These are phyloP conservation scores for Aspergillus cejpii DNA, from an alignment of 2,329 filamentous ascomycete genomes.

Conservation along the genomic window DNA sequence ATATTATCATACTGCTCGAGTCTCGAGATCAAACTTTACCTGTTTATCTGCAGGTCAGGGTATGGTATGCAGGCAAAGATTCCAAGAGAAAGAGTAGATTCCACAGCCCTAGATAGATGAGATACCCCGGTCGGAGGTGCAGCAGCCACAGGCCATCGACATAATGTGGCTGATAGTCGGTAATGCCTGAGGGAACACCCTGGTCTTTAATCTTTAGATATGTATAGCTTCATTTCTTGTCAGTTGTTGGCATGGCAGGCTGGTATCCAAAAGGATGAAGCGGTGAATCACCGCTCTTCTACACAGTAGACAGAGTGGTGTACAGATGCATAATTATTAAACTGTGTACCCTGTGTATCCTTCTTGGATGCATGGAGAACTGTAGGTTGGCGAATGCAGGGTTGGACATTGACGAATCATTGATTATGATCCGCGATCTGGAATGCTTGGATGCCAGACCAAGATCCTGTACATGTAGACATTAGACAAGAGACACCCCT, in stretches of 20 bases:
- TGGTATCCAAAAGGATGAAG: constrained; percentile 12
- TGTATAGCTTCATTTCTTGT: background rate
- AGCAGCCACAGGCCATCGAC: background rate
- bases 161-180: background rate
- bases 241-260: constrained; percentile 9
- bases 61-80: too few relatives aligned
- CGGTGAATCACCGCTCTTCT: constrained; percentile 20
- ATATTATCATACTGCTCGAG: background rate
- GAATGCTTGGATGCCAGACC: background rate
- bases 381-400: constrained; percentile 11
- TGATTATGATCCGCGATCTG: constrained; percentile 1
- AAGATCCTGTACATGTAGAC: constrained; percentile 4
- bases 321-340: constrained; percentile 7
- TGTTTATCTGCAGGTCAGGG: too few relatives aligned
- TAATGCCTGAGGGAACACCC: constrained; percentile 2
- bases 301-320: background rate
- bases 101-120: too few relatives aligned
- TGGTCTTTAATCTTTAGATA: background rate
- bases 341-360: too few relatives aligned
- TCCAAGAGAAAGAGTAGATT: too few relatives aligned
- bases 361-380: constrained; percentile 14
- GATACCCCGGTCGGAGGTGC: background rate
- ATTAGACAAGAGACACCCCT: too few relatives aligned
- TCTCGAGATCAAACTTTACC: too few relatives aligned
- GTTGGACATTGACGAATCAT: constrained; percentile 12